Evolutionary conservation across 495 filamentous ascomycete species (phyloP), one percentile per base, ranked within the genome.

Genomic region (Jackrogersella minutella): DNA sequence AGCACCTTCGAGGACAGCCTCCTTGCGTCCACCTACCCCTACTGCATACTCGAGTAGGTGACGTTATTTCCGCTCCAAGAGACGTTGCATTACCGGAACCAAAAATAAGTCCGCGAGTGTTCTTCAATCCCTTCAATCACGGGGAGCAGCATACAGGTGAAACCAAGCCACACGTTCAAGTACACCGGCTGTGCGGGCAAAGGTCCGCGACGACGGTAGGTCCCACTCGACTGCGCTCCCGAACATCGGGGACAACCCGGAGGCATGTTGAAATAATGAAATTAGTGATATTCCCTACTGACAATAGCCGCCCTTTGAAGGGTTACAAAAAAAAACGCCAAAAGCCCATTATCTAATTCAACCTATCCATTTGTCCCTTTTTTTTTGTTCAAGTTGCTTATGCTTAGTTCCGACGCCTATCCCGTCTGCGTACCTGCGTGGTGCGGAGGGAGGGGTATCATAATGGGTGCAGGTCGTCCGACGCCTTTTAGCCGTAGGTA

Each of bases 361-460:
- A 11, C 19, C 40, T 31, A 31, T 44, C 53, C 39, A 17, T 39
- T 53, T 36, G 36, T 62, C 34, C 33, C 17, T 65, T 64, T 63
- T n/a, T n/a, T n/a, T n/a, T n/a, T n/a, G n/a, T n/a, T 55, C 11
- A 14, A 47, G 28, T 63, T 34, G 31, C 33, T 53, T 66, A 19
- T 34, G 16, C 30, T 52, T 55, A 40, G 52, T 17, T 22, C n/a
- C 16, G 21, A 58, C 47, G 37, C 40, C 51, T 28, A 50, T 40
- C 37, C 47, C 50, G 14, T 57, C 37, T 55, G 46, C 51, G 39
- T 63, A 43, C 21, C 39, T 43, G 49, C 56, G 50, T 47, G 10
- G 40, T 64, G 40, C 30, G 51, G 33, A 52, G 49, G 31, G 37
- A n/a, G n/a, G 66, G 66, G 61, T 70, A 70, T 70, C 57, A n/a